These are phyloP conservation scores for Papilionanthe hybrid DNA, from an alignment of 116 monocot genomes.

Conservation along the genomic window DNA sequence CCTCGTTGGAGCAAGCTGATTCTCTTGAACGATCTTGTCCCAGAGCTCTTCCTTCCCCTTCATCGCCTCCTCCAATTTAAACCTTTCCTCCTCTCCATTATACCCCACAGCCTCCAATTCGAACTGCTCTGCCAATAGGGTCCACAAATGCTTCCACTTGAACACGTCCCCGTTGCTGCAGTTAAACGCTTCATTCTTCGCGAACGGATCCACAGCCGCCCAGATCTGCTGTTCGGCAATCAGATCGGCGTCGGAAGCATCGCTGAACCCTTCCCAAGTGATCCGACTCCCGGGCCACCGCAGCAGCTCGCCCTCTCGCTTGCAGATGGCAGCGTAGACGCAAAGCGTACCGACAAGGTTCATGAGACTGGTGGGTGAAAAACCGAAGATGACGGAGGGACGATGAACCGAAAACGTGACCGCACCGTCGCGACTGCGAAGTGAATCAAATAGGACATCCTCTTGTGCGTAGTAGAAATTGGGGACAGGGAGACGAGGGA, in stretches of 20 bases:
- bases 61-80: slow-evolving; percentile 67
- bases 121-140: slow-evolving; percentile 67
- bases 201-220: slow-evolving; percentile 90
- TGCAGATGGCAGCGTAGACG: slow-evolving; percentile 80
- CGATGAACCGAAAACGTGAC: slow-evolving; percentile 77
- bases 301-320: slow-evolving; percentile 46
- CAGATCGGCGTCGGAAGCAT: slow-evolving; percentile 84
- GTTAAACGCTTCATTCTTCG: slow-evolving; percentile 93
- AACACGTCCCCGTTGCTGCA: slow-evolving; percentile 92
- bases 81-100: slow-evolving; percentile 43
- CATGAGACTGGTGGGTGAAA: slow-evolving; percentile 52
- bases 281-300: slow-evolving; percentile 56
- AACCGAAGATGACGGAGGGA: slow-evolving; percentile 65
- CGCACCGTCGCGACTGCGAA: slow-evolving; percentile 28
- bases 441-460: slow-evolving; percentile 49
- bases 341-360: slow-evolving; percentile 62
- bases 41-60: slow-evolving; percentile 65
- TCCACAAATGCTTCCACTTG: slow-evolving; percentile 95
- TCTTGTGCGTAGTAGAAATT: slow-evolving; percentile 76
- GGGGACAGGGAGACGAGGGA: slow-evolving; percentile 54
- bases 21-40: slow-evolving; percentile 70
- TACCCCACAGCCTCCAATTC: slow-evolving; percentile 66
- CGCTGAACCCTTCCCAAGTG: slow-evolving; percentile 75
- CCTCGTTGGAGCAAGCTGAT: slow-evolving; percentile 47
- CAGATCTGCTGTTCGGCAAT: slow-evolving; percentile 93